Evolutionary conservation across 2,329 filamentous ascomycete genomes (phyloP), one percentile per base, ranked within the genome.

Genomic region (Fusarium poae): DNA sequence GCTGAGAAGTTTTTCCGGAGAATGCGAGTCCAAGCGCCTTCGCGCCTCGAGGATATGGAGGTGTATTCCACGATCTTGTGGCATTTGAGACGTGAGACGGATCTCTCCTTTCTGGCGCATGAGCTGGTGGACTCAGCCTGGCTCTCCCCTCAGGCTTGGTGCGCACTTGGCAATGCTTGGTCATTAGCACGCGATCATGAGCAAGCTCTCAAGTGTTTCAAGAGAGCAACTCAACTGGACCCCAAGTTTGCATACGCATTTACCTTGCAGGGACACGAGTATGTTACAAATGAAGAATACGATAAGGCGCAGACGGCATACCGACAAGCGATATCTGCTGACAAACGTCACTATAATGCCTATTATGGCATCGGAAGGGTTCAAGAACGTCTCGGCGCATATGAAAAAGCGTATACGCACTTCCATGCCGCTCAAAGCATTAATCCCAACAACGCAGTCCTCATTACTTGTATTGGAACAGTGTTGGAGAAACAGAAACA

Each of bases 11-110:
- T 90, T 74, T 99, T 97, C 78, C 86, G 89, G 60, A 89, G 90
- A 57, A 88, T 99, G 70, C 90, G 93, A 51, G 87, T 91, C 32
- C 85, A 96, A 71, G 90, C 92, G 15, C 95, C 95, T 1, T 92
- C 92, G 2, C 89, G 93, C 6, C 85, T 97, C 44, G 92, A 97
- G 76, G 94, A 97, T 75, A 97, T 98, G 94, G 96, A 99, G 77
- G 90, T 98, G 35, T 99, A 97, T 80, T 98, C 95, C 16, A 99
- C 96, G 1, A 91, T 97, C n/a, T 85, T 99, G n/a, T 99, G 97
- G 96, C 94, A 97, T 78, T 82, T 97, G 66, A 97, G 97, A 79
- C 91, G 92, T 67, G 95, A 97, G 76, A 92, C 94, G 0, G 93
- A 97, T 65, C 85, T 99, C 23, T 94, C 95, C 1, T 97, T 96